Conservation (phyloP, 2,329 filamentous ascomycete species). For the Hypoxylon sp. region DNA sequence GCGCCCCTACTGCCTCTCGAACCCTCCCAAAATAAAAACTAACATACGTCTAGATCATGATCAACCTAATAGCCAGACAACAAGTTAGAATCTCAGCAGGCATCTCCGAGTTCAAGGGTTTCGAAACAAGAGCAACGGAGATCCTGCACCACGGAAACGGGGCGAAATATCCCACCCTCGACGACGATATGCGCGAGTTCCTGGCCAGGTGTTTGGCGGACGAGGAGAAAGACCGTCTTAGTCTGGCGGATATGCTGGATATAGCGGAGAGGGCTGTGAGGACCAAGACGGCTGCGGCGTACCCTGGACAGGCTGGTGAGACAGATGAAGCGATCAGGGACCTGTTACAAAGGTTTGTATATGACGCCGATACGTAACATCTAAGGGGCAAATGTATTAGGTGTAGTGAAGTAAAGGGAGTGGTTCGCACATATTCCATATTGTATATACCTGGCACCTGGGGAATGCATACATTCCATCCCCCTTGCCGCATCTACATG, state of each 20-base stretch:
- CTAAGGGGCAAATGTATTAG: not conserved
- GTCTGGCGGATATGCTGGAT: slow-evolving; percentile 19
- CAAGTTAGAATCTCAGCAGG: not conserved
- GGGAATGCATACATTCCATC: not conserved
- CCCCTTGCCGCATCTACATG: too few relatives aligned
- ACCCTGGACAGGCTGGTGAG: not conserved
- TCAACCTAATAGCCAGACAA: slow-evolving; percentile 27
- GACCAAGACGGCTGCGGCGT: slow-evolving; percentile 20
- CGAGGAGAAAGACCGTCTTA: slow-evolving; percentile 10
- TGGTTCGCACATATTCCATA: not conserved
- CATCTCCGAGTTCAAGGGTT: slow-evolving; percentile 19
- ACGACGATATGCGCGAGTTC: slow-evolving; percentile 30
- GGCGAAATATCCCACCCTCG: slow-evolving; percentile 27
- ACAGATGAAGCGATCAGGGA: slow-evolving; percentile 22
- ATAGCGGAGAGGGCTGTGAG: slow-evolving; percentile 21
- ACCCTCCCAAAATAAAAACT: not conserved
- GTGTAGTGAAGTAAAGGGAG: not conserved
- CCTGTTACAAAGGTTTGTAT: slow-evolving; percentile 19
- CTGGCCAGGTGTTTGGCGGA: slow-evolving; percentile 25
- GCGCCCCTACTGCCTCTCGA: too few relatives aligned
- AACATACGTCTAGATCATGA: slow-evolving; percentile 24
- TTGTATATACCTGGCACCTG: not conserved
- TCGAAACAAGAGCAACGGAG: slow-evolving; percentile 27
- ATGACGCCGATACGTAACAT: slow-evolving; percentile 18
- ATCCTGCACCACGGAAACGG: slow-evolving; percentile 30